Conservation (phyloP, 805 yeast genomes). For the Pichia rugopelliculosa region DNA sequence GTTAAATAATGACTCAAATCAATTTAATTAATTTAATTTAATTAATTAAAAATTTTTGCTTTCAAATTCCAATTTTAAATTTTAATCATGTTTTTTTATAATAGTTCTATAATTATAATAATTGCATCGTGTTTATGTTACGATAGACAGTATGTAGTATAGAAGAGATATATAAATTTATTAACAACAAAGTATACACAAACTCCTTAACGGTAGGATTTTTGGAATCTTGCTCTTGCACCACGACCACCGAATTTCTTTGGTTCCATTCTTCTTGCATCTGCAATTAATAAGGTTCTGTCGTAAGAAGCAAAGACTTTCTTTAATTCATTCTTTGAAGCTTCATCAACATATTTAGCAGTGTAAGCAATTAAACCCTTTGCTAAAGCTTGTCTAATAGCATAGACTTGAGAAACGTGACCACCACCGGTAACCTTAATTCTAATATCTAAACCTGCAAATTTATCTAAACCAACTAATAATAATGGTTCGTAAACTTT, state of each 20-base stretch:
- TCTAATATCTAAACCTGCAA: constrained; percentile 97
- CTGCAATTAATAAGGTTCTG: constrained; percentile 99
- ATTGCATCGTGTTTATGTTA: background rate
- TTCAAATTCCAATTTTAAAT: no score
- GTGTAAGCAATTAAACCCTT: constrained; percentile 99
- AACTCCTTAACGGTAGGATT: constrained; percentile 90
- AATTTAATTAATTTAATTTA: no score
- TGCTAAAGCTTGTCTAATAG: constrained; percentile 99
- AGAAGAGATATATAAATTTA: background rate
- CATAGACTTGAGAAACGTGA: constrained; percentile 99
- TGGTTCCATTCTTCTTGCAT: constrained; percentile 99
- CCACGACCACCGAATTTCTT: constrained; percentile 99
- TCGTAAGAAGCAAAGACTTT: constrained; percentile 95
- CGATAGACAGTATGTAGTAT: background rate
- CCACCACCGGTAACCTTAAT: constrained; percentile 99
- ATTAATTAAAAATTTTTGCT: no score
- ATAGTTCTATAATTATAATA: no score
- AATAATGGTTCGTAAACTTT: constrained; percentile 99
- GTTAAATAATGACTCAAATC: no score
- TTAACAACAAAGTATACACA: background rate
- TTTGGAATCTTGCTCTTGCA: constrained; percentile 99
- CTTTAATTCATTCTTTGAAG: constrained; percentile 99
- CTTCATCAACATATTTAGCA: constrained; percentile 99
- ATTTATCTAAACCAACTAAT: constrained; percentile 97
- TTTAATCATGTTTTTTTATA: no score